A percentile compares a stretch with the other conserved stretches of the same genome.
These are phyloP conservation scores for Trametes hirsuta DNA, from an alignment of 1,284 basidiomycete genomes.

Conservation along the genomic window DNA sequence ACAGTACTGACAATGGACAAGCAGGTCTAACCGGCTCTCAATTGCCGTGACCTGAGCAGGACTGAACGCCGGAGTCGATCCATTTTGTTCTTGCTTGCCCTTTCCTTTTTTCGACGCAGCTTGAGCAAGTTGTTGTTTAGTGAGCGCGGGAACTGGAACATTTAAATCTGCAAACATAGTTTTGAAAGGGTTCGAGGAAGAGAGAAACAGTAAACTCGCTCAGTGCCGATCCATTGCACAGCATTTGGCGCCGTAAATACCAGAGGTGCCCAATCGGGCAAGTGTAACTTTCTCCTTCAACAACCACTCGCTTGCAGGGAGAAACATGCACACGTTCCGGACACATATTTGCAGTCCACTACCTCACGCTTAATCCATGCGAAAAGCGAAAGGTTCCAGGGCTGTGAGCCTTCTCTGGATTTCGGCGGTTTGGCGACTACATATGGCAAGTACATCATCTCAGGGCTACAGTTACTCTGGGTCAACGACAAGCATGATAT, in stretches of 20 bases:
- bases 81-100: slow-evolving; percentile 38
- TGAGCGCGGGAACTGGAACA: slow-evolving; percentile 39
- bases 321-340: not conserved
- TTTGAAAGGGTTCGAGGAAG: not conserved
- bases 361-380: not conserved
- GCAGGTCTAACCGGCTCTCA: slow-evolving; percentile 46
- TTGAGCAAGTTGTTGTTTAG: slow-evolving; percentile 21
- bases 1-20: slow-evolving; percentile 45
- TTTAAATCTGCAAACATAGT: slow-evolving; percentile 48
- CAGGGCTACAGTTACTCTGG: not conserved
- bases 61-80: slow-evolving; percentile 33
- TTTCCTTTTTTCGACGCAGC: slow-evolving; percentile 42
- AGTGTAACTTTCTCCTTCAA: too few species aligned
- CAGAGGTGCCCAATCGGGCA: too few species aligned
- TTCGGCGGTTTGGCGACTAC: too few species aligned
- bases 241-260: too few species aligned
- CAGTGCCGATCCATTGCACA: too few species aligned
- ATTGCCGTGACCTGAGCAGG: slow-evolving; percentile 43
- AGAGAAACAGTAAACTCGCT: not conserved
- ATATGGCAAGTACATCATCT: too few species aligned
- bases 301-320: too few species aligned
- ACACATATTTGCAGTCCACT: not conserved
- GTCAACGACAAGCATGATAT: not conserved
- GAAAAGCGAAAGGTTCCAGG: not conserved
- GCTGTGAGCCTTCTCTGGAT: too few species aligned